These are phyloP conservation scores for Pseudomicrostroma phylloplanum DNA, from an alignment of 1,284 basidiomycete species.

Conservation along the genomic window DNA sequence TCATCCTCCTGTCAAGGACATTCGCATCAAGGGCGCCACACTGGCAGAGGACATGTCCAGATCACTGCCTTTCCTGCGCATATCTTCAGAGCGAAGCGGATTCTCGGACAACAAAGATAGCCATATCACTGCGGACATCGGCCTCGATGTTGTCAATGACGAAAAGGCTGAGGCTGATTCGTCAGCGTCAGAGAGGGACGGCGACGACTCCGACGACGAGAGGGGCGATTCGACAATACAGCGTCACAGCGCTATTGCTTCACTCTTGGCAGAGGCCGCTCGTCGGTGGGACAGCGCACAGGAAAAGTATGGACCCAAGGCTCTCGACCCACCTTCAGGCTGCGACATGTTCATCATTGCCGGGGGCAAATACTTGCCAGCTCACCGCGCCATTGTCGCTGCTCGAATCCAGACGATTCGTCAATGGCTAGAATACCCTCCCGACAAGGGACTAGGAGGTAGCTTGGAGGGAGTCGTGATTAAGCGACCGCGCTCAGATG, in stretches of 20 bases:
- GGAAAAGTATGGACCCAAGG: slow-evolving; percentile 15
- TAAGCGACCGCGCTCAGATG: slow-evolving; percentile 7
- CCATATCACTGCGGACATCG: too few relatives aligned
- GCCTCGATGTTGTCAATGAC: too few relatives aligned
- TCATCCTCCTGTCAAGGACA: slow-evolving; percentile 63
- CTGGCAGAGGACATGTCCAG: slow-evolving; percentile 64
- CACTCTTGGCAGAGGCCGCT: slow-evolving; percentile 53
- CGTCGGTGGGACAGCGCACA: slow-evolving; percentile 51
- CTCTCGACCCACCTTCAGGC: slow-evolving; percentile 51
- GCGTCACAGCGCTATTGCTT: slow-evolving; percentile 22
- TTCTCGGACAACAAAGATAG: too few relatives aligned
- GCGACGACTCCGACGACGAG: slow-evolving; percentile 23
- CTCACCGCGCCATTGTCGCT: slow-evolving; percentile 64
- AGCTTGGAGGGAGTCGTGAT: slow-evolving; percentile 19
- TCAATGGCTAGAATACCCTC: slow-evolving; percentile 19
- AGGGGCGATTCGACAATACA: not conserved
- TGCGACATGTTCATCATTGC: slow-evolving; percentile 62
- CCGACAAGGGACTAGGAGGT: slow-evolving; percentile 10
- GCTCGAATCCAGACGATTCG: slow-evolving; percentile 60
- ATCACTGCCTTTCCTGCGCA: slow-evolving; percentile 31
- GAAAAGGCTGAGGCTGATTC: too few relatives aligned
- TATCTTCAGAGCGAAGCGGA: too few relatives aligned
- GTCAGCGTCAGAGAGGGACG: not conserved
- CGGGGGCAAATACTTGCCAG: slow-evolving; percentile 57
- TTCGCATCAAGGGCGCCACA: slow-evolving; percentile 60